Percentiles rank a stretch among this genome's conserved stretches.
Evolutionary conservation across 169 alveolate genomes (phyloP).

Genomic region (Nephromyces sp.): DNA sequence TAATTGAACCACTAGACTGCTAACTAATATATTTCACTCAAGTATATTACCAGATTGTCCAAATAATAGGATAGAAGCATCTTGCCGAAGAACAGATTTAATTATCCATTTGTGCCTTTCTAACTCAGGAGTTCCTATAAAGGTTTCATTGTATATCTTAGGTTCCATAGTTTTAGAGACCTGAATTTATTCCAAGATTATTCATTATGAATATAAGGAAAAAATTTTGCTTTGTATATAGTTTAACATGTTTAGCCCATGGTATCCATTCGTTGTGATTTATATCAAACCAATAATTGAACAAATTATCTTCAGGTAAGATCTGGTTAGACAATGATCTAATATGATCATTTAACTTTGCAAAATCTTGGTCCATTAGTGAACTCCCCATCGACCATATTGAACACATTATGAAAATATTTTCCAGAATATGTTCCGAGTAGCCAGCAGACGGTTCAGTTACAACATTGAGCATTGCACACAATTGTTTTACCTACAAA

Average conservation of each 20-base stretch:
- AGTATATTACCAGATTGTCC: too few relatives aligned
- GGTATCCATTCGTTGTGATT: slow-evolving; percentile 45
- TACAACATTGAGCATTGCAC: slow-evolving; percentile 60
- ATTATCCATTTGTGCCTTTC: too few relatives aligned
- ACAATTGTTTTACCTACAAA: slow-evolving; percentile 65
- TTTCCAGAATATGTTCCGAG: slow-evolving; percentile 55
- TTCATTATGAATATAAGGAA: too few relatives aligned
- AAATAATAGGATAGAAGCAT: too few relatives aligned
- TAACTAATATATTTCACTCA: too few relatives aligned
- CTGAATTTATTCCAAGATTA: too few relatives aligned
- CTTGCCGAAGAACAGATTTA: too few relatives aligned
- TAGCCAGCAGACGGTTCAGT: slow-evolving; percentile 60
- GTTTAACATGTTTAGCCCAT: slow-evolving; percentile 40
- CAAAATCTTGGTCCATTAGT: slow-evolving; percentile 63
- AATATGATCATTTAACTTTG: slow-evolving; percentile 70
- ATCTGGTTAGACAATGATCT: slow-evolving; percentile 50
- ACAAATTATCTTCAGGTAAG: slow-evolving; percentile 64
- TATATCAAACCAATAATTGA: slow-evolving; percentile 62
- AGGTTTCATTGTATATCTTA: too few relatives aligned
- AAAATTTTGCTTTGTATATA: neutral
- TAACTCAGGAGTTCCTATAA: too few relatives aligned
- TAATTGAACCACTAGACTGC: too few relatives aligned
- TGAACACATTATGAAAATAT: slow-evolving; percentile 71
- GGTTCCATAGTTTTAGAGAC: too few relatives aligned
- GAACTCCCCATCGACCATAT: slow-evolving; percentile 85